Evolutionary conservation across 495 filamentous ascomycete genomes (phyloP).

Genomic region (Talaromyces stipitatus): DNA sequence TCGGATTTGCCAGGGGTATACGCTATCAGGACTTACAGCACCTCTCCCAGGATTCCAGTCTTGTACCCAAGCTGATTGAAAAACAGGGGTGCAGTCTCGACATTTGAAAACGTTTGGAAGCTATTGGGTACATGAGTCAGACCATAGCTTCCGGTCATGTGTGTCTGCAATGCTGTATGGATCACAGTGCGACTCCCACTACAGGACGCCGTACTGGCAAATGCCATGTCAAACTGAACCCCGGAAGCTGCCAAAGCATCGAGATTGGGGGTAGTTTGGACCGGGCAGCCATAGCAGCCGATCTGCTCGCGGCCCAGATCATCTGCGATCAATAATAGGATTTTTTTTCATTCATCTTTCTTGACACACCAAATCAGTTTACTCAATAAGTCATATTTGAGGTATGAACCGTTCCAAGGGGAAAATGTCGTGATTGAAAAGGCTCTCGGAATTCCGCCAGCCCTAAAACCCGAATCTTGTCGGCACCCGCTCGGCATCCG

Average conservation of each 20-base stretch:
- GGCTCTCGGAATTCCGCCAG: no score
- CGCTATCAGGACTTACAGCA: conserved; percentile 30
- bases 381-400: not conserved
- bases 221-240: conserved; percentile 28
- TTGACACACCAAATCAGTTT: not conserved
- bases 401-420: not conserved
- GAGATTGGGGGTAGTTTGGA: conserved; percentile 28
- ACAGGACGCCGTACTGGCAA: conserved; percentile 39
- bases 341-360: conserved; percentile 17
- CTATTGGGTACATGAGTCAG: conserved; percentile 18
- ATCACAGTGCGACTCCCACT: conserved; percentile 35
- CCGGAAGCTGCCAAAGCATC: conserved; percentile 30
- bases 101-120: conserved; percentile 34
- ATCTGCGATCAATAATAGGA: conserved; percentile 30
- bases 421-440: no score
- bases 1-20: conserved; percentile 34
- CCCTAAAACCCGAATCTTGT: no score
- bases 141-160: conserved; percentile 41
- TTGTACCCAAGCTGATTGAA: conserved; percentile 27
- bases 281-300: conserved; percentile 29
- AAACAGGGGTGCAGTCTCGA: conserved; percentile 29
- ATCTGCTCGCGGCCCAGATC: conserved; percentile 35
- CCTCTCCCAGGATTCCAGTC: conserved; percentile 37
- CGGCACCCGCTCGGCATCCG: no score
- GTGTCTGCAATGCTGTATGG: conserved; percentile 39